Base-by-base conservation (phyloP, 2,329 filamentous ascomycete genomes). In the Phialophora macrospora region DNA sequence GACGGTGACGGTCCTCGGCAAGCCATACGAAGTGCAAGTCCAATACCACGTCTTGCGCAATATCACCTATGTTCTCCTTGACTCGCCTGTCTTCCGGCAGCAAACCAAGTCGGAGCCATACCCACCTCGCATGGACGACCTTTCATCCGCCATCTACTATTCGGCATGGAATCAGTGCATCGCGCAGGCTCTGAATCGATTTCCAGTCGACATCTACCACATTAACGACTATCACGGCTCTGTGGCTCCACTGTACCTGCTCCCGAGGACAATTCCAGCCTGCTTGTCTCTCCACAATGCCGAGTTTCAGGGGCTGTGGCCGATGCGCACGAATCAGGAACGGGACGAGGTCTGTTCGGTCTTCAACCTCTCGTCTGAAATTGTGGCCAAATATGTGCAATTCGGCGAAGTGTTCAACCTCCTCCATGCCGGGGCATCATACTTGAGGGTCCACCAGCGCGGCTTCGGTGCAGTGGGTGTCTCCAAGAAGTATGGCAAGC, bases 81-180 rank as follows among this genome's bases (percentile, higher is more conserved):
- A 90, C 73, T 85, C 87, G 0, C 87, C 87, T 0, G 83, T 90
- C 22, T 90, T 90, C 77, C 83, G 88, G 62, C 82, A 85, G 66
- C 87, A 90, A 73, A 84, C 84, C 2, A 84, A 84, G 70, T 78
- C 83, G 22, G 85, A 89, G 67, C 87, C 87, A 0, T 90, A 90
- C 71, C 87, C 88, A 17, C 80, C 86, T 44, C 83, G 87, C 34
- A 90, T 90, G 88, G 88, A 90, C 73, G 87, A 90, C 73, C 80
- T 90, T 61, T 86, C 88, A 68, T 87, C 83, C 68, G 88, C 88
- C 12, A 85, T 90, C 55, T 88, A 89, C 75, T 90, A 90, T 73
- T 88, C 86, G 2, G 87, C 86, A 2, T 90, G 88, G 88, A 90
- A 90, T 69, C 85, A 87, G 74, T 90, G 88, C 73, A 89, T 90